Percentiles rank a stretch among this genome's conserved stretches.
Evolutionary conservation across 2,329 filamentous ascomycete species (phyloP).

Genomic region (Colletotrichum incanum): DNA sequence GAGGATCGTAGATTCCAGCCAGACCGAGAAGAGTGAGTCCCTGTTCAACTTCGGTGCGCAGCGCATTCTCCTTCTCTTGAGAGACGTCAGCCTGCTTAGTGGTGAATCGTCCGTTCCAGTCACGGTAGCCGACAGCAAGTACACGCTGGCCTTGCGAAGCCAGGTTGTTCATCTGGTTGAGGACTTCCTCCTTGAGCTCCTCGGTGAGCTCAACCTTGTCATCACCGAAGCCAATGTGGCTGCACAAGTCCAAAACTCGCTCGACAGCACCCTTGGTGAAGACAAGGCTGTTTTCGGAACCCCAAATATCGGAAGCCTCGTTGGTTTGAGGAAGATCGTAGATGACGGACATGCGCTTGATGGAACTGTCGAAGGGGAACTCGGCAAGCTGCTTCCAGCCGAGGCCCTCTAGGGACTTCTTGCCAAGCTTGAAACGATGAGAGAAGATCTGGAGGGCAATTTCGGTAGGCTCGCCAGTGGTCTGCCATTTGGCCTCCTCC

Average conservation of each 20-base stretch:
- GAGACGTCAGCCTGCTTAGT: constrained; percentile 51
- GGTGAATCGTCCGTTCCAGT: constrained; percentile 67
- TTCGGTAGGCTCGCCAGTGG: constrained; percentile 81
- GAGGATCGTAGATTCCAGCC: constrained; percentile 89
- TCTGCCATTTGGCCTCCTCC: constrained; percentile 73
- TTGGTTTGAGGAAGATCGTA: constrained; percentile 66
- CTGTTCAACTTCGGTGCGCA: constrained; percentile 76
- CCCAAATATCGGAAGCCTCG: constrained; percentile 56
- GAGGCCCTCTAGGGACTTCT: constrained; percentile 64
- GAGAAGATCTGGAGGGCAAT: constrained; percentile 84
- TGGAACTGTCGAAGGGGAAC: constrained; percentile 83
- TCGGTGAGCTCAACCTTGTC: constrained; percentile 64
- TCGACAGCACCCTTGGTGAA: constrained; percentile 77
- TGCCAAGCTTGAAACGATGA: constrained; percentile 75
- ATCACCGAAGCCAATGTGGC: constrained; percentile 61
- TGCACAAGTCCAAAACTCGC: constrained; percentile 71
- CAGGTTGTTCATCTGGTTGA: constrained; percentile 71
- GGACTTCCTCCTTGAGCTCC: constrained; percentile 64
- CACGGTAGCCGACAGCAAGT: constrained; percentile 78
- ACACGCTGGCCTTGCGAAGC: constrained; percentile 81
- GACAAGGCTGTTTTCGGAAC: constrained; percentile 65
- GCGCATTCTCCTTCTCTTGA: constrained; percentile 52
- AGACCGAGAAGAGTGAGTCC: constrained; percentile 84
- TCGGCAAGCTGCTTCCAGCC: constrained; percentile 79
- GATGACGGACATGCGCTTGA: constrained; percentile 86